Evolutionary conservation across 352 stramenopile species (phyloP), one percentile per base, ranked within the genome.

Genomic region (Pythium apleroticum): DNA sequence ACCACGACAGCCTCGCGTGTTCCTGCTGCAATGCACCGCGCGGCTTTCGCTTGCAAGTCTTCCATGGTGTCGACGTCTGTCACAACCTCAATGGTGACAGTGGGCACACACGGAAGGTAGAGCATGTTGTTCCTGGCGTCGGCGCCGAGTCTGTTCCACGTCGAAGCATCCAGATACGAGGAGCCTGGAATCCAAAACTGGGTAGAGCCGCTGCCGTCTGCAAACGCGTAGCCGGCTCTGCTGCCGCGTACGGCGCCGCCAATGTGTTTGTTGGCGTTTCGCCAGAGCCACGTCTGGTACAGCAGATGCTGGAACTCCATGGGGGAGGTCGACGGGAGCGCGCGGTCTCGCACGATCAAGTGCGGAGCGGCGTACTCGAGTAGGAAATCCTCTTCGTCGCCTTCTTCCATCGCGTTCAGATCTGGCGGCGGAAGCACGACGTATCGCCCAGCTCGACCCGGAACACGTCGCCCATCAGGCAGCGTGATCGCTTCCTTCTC

Each of bases 1-100:
- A 73, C 43, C 17, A 73, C 45, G 0, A 66, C 52, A n/a, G 55
- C 66, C 58, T 73, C 66, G 12, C 50, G 61, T 15, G 63, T 65
- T 0, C 62, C 63, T 53, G 57, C 62, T 4, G 56, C 8, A 15
- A 70, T 63, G 22, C 66, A 70, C 5, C 20, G 8, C n/a, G 45
- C 45, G 7, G 27, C n/a, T 22, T 52, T 52, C 45, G n/a, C 45
- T 25, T 52, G 45, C 11, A 52, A 25, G 19, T 52, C 45, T 52
- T 24, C 45, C n/a, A 52, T 52, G 6, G n/a, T 12, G 19, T 52
- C 45, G 5, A 28, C 45, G n/a, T 25, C 19, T 12, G 45, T 52
- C 45, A 52, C n/a, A 19, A 52, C 14, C 15, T 52, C 45, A 25
- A 52, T 52, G 5, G 15, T 19, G n/a, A 52, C 19, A 0, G 22